Evolutionary conservation across 441 rosid species (phyloP), one percentile per base, ranked within the genome.

Genomic region (Brassica balearica): DNA sequence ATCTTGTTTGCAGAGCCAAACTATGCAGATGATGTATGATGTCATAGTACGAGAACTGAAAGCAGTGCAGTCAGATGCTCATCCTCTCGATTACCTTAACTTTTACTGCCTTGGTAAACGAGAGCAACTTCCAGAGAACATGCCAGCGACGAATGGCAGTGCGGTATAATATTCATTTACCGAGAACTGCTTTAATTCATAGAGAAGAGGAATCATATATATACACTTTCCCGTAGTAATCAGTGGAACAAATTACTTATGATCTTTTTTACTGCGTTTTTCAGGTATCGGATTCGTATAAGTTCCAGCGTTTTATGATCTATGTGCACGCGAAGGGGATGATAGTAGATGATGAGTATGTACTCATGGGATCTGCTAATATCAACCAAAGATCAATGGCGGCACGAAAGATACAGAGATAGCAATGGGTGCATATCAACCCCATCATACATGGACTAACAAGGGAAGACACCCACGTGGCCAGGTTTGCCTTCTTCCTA

Each of bases 371-470:
- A 83, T 95, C 99, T 63, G 99, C 98, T 36, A 95, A 95, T 86
- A 93, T 95, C 67, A 95, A 95, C 86, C 98, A 95, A 87, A 87
- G 99, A 87, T 95, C 99, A 36, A 87, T 95, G 98, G 98, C 12
- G 99, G 98, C 46, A 82, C 97, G 2, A 95, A 91, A 82, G 99
- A 93, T 82, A 88, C 97, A 0, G 97, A 95, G 86, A 87, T 91
- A 72, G 98, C 98, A 25, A 90, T 95, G 97, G 97, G 96, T 66
- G 92, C 96, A n/a, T 95, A 95, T 79, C 98, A 95, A 79, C 98
- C 93, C 20, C 88, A 86, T 86, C 83, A 93, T 71, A 75, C 96
- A 14, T 91, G 96, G 99, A 77, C 83, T 69, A 11, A 75, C 51
- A 90, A 85, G 82, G 90, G 84, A 74, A 84, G 78, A 61, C 91